Base-by-base conservation (phyloP, 1,139 yeast genomes). In the Lipomyces yarrowii region DNA sequence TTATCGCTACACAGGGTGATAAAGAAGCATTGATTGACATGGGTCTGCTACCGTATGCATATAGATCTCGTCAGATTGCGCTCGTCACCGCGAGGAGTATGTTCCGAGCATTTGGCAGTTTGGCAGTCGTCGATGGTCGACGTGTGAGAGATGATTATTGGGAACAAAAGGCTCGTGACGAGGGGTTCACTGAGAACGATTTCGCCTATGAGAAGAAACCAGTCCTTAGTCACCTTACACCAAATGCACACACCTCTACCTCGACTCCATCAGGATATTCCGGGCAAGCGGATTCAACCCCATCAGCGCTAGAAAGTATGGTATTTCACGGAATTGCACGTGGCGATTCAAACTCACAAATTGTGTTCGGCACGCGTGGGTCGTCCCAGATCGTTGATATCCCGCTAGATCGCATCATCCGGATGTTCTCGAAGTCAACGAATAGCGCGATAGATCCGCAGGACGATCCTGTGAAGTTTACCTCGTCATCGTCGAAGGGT, bases 111-210 rank as follows among this genome's bases (percentile, higher is more conserved):
- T 90, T 89, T 77, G 96, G 96, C 10, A 89, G 94, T 1, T 81
- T 86, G 58, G 80, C 88, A 58, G 79, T 90, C 55, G 80, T 80
- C 15, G 82, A 82, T 60, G 96, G 96, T 32, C 81, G 82, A 63
- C 84, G 91, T 69, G 86, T 89, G 11, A 77, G 79, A 23, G 96
- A 90, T 76, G 96, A 90, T 76, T 90, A 90, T 74, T 90, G 94
- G 91, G 96, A 89, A 74, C 84, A 82, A 52, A 77, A 81, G 56
- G 89, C 90, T 0, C 81, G 82, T 64, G 86, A 84, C 57, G 85
- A 86, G 70, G 91, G 90, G 1, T 81, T 82, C 63, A 79, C 82
- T 0, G 80, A 81, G 35, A 77, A 77, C 58, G 84, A 82, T 67
- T 79, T 83, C 57, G 68, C 72, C 6, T 35, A 65, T n/a, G 69